Evolutionary conservation across 2,329 filamentous ascomycete genomes (phyloP).

Genomic region (Aspergillus nomiae): DNA sequence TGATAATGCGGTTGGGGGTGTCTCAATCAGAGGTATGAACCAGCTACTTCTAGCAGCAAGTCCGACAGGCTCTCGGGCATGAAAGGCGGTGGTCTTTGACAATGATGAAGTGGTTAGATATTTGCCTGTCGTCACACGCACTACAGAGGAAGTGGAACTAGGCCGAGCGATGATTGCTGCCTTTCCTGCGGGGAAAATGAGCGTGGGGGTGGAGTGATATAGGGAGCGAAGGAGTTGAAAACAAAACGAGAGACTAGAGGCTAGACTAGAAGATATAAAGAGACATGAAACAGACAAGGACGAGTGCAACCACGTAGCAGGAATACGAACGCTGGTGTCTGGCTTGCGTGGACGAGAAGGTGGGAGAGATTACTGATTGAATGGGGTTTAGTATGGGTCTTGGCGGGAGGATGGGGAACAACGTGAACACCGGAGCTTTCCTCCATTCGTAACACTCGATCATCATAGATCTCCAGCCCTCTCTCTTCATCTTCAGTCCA

Average conservation of each 20-base stretch:
- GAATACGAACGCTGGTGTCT: constrained; percentile 8
- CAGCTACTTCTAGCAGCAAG: constrained; percentile 16
- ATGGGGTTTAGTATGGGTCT: constrained; percentile 20
- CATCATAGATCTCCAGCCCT: constrained; percentile 10
- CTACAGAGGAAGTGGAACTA: not conserved
- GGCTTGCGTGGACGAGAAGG: constrained; percentile 24
- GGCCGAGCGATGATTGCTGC: not conserved
- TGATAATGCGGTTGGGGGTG: constrained; percentile 4
- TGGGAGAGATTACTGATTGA: constrained; percentile 10
- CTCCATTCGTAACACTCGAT: constrained; percentile 14
- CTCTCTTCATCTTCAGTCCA: constrained; percentile 11
- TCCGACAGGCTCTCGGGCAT: constrained; percentile 9
- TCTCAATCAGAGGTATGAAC: not conserved
- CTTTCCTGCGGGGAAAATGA: constrained; percentile 2
- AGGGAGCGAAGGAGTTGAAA: not conserved
- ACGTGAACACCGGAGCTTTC: constrained; percentile 13
- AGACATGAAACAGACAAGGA: not conserved
- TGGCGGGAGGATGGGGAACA: not conserved
- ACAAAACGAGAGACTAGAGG: constrained; percentile 13
- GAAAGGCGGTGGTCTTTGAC: constrained; percentile 10
- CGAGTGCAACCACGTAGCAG: constrained; percentile 16
- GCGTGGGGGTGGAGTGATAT: not conserved
- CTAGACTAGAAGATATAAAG: constrained; percentile 8
- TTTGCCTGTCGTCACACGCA: constrained; percentile 15
- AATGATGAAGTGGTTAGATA: constrained; percentile 9